Evolutionary conservation across 805 yeast species (phyloP).

Genomic region (Candida yuanshanica): DNA sequence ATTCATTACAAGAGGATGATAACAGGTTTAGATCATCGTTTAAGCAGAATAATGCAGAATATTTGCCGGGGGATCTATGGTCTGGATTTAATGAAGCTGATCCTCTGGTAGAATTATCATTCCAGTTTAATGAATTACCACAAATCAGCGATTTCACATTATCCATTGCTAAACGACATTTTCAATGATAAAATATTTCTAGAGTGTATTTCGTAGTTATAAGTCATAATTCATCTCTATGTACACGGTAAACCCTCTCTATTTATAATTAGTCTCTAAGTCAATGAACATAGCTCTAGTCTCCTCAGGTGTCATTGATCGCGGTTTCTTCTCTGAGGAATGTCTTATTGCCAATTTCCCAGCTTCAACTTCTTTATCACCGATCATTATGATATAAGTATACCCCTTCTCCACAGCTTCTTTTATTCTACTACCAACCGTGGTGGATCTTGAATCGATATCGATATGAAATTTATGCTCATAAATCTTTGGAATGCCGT

Average conservation of each 20-base stretch:
- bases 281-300: constrained; percentile 46
- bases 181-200: too few relatives aligned
- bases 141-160: constrained; percentile 15
- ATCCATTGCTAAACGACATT: background rate
- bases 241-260: too few relatives aligned
- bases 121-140: constrained; percentile 20
- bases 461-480: constrained; percentile 67
- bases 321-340: constrained; percentile 39
- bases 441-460: constrained; percentile 65
- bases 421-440: constrained; percentile 75
- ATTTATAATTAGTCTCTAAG: constrained; percentile 44
- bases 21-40: constrained; percentile 36
- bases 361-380: constrained; percentile 70
- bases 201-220: background rate
- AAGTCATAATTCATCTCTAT: constrained; percentile 1
- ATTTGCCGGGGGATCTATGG: constrained; percentile 50
- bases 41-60: constrained; percentile 43
- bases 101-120: constrained; percentile 6
- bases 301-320: constrained; percentile 44
- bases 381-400: constrained; percentile 76
- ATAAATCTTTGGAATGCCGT: constrained; percentile 47
- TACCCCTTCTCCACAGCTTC: constrained; percentile 74
- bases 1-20: constrained; percentile 39
- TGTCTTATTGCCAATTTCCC: constrained; percentile 61
- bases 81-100: constrained; percentile 32